phyloP scores from a whole-genome alignment of 805 yeast genomes.

The Brettanomyces nanus region DNA sequence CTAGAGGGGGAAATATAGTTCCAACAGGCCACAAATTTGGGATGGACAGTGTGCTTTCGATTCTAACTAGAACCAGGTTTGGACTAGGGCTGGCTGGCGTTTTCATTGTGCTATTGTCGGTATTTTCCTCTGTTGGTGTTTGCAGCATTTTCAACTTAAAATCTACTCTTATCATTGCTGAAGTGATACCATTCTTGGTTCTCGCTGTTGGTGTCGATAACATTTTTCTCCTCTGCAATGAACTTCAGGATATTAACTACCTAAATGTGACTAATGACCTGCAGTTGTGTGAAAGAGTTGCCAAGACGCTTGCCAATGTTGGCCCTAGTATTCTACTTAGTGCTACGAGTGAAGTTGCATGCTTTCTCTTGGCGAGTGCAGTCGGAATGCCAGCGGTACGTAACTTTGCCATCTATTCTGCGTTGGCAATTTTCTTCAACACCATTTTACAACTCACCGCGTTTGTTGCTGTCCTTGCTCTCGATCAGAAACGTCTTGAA shows the following conservation, averaged over 20 bases:
- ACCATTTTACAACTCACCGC: constrained; percentile 73
- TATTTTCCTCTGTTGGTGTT: constrained; percentile 73
- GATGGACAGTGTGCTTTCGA: constrained; percentile 7
- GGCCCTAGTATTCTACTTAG: constrained; percentile 86
- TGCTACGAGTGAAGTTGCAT: constrained; percentile 66
- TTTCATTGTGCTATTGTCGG: constrained; percentile 70
- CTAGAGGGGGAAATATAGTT: constrained; percentile 18
- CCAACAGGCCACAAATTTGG: background rate
- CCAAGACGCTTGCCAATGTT: constrained; percentile 58
- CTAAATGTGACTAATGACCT: constrained; percentile 27
- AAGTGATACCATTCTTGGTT: constrained; percentile 89
- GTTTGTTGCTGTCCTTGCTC: constrained; percentile 61
- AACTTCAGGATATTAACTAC: constrained; percentile 48
- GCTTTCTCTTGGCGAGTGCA: constrained; percentile 68
- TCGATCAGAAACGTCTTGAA: constrained; percentile 59
- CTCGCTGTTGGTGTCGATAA: constrained; percentile 94
- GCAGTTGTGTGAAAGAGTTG: constrained; percentile 48
- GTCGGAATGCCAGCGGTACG: constrained; percentile 96
- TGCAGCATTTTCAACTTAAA: constrained; percentile 71
- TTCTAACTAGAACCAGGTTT: constrained; percentile 49
- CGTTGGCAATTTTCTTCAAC: constrained; percentile 75
- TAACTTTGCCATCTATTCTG: constrained; percentile 86
- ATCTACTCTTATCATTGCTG: constrained; percentile 89
- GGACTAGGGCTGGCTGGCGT: constrained; percentile 81
- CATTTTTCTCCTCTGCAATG: constrained; percentile 79